A percentile compares a stretch with the other conserved stretches of the same genome.
Conservation (phyloP, 2,329 filamentous ascomycete genomes). For the Westerdykella aurantiaca region DNA sequence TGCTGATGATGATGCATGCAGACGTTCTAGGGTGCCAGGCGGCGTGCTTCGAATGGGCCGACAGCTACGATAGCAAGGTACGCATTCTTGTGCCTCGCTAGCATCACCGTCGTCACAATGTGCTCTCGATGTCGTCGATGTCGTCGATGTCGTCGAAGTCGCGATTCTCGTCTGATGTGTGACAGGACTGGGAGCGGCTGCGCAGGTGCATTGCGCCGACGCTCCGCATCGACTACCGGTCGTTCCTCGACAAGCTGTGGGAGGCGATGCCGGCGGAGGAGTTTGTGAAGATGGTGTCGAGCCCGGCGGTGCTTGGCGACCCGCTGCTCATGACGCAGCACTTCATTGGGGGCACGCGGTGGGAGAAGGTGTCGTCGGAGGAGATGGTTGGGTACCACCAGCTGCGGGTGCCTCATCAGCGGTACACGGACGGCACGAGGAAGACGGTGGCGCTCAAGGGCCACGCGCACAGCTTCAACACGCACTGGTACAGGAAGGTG, state of each 20-base stretch:
- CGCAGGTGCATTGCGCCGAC: slow-evolving; percentile 58
- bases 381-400: slow-evolving; percentile 52
- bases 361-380: slow-evolving; percentile 46
- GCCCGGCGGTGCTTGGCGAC: slow-evolving; percentile 50
- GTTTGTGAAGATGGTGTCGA: slow-evolving; percentile 49
- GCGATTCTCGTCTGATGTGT: slow-evolving; percentile 5
- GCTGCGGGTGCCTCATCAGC: slow-evolving; percentile 54
- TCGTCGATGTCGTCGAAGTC: neutral
- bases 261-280: slow-evolving; percentile 52
- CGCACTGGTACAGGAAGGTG: slow-evolving; percentile 53
- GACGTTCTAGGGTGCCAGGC: slow-evolving; percentile 49
- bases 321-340: slow-evolving; percentile 52
- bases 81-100: neutral
- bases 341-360: slow-evolving; percentile 50
- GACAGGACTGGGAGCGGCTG: slow-evolving; percentile 54
- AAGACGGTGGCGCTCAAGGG: slow-evolving; percentile 49
- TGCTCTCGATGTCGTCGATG: neutral
- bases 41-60: slow-evolving; percentile 57
- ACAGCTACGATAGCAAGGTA: slow-evolving; percentile 59
- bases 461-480: slow-evolving; percentile 52
- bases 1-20: slow-evolving; percentile 12
- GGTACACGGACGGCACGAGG: slow-evolving; percentile 46
- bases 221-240: slow-evolving; percentile 62
- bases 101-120: neutral
- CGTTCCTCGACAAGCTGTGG: slow-evolving; percentile 51